Conservation (phyloP, 768 basidiomycete genomes). For the Candolleomyces efflorescens region DNA sequence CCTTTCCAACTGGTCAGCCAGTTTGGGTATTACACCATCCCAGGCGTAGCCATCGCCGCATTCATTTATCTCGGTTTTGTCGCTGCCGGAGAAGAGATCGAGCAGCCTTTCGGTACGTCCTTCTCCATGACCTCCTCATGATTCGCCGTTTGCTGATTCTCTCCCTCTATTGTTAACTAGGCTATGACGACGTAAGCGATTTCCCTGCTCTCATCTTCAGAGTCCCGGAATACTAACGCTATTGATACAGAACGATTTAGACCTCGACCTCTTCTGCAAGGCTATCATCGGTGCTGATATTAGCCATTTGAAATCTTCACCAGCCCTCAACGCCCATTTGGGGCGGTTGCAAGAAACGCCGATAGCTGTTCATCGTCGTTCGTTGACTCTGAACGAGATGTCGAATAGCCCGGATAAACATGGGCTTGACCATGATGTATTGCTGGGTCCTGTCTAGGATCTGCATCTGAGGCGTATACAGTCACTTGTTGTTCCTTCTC, state of each 20-base stretch:
- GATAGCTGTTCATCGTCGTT: constrained; percentile 2
- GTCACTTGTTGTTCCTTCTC: no score
- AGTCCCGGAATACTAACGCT: not conserved
- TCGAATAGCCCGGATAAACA: not conserved
- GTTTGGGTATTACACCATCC: constrained; percentile 62
- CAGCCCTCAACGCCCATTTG: constrained; percentile 46
- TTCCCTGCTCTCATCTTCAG: not conserved
- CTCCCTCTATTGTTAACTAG: constrained; percentile 26
- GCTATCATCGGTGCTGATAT: constrained; percentile 56
- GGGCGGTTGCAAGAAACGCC: constrained; percentile 17
- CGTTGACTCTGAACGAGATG: constrained; percentile 8
- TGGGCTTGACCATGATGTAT: no score
- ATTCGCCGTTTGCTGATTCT: not conserved
- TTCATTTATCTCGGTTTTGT: constrained; percentile 78
- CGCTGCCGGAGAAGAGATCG: constrained; percentile 67
- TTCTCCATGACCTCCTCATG: not conserved
- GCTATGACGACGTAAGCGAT: constrained; percentile 59
- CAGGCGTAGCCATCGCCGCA: constrained; percentile 59
- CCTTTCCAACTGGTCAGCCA: constrained; percentile 69
- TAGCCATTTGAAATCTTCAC: constrained; percentile 46
- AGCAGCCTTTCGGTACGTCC: constrained; percentile 58
- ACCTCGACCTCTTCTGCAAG: constrained; percentile 60
- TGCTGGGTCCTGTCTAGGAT: no score
- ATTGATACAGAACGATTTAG: constrained; percentile 52
- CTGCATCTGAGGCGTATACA: no score